Conservation (phyloP, 768 basidiomycete species). For the Leccinum obscurum region DNA sequence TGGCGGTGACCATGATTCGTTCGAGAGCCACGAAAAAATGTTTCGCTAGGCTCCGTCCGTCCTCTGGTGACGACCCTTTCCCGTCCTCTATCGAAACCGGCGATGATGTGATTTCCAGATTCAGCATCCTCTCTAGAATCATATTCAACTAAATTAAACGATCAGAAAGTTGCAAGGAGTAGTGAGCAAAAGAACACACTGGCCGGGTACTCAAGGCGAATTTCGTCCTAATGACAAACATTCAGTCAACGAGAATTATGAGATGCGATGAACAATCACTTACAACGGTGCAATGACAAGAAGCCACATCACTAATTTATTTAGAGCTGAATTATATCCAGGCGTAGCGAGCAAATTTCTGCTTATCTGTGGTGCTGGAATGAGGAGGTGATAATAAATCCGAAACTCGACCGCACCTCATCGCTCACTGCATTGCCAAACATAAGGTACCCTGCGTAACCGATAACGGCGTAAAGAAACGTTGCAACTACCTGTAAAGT, state of each 20-base stretch:
- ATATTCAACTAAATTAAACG: conserved; percentile 60
- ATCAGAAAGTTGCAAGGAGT: neutral
- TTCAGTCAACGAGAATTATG: conserved; percentile 17
- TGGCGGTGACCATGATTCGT: conserved; percentile 54
- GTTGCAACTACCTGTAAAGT: conserved; percentile 57
- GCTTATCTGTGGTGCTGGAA: conserved; percentile 58
- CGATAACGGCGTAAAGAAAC: conserved; percentile 63
- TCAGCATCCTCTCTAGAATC: conserved; percentile 77
- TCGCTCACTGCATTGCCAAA: conserved; percentile 79
- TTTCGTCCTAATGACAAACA: conserved; percentile 59
- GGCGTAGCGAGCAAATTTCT: conserved; percentile 72
- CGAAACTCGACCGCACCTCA: conserved; percentile 53
- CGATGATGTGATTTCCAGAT: conserved; percentile 48
- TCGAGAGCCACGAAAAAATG: conserved; percentile 49
- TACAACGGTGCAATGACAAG: conserved; percentile 78
- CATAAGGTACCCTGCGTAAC: conserved; percentile 88
- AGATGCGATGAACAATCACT: conserved; percentile 23
- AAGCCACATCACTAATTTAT: conserved; percentile 79
- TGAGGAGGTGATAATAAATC: neutral
- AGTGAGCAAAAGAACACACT: conserved; percentile 39
- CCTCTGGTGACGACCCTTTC: conserved; percentile 17
- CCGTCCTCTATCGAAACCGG: conserved; percentile 28
- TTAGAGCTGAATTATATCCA: conserved; percentile 71
- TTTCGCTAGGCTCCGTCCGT: conserved; percentile 29
- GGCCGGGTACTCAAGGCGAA: conserved; percentile 84